phyloP scores from a whole-genome alignment of 495 filamentous ascomycete genomes.

The Penicillium paradoxum region DNA sequence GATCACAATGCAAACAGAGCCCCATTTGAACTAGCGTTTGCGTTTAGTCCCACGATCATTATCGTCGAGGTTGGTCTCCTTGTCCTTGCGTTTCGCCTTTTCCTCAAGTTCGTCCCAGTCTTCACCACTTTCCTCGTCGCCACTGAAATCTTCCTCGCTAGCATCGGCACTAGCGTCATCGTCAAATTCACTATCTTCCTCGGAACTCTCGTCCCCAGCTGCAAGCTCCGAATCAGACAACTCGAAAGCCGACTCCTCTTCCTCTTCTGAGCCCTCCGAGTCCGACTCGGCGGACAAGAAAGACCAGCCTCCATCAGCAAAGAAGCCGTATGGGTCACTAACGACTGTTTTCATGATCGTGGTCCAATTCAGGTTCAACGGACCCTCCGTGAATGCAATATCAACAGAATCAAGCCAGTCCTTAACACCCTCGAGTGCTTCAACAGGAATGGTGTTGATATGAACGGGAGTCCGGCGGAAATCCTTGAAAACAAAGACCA shows the following conservation, averaged over 20 bases:
- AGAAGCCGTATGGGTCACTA: slow-evolving; percentile 90
- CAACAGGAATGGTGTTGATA: slow-evolving; percentile 98
- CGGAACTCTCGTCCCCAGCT: slow-evolving; percentile 70
- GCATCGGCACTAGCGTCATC: slow-evolving; percentile 79
- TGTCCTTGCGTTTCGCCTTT: slow-evolving; percentile 84
- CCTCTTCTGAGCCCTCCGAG: slow-evolving; percentile 71
- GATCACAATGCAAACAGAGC: neutral
- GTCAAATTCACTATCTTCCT: slow-evolving; percentile 89
- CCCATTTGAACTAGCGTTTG: slow-evolving; percentile 37
- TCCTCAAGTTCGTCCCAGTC: slow-evolving; percentile 90
- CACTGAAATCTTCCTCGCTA: slow-evolving; percentile 65
- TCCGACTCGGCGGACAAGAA: slow-evolving; percentile 88
- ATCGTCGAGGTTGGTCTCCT: slow-evolving; percentile 66
- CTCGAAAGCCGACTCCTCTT: slow-evolving; percentile 90
- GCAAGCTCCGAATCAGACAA: slow-evolving; percentile 78
- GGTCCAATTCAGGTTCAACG: slow-evolving; percentile 95
- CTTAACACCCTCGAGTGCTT: slow-evolving; percentile 89
- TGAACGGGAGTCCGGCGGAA: slow-evolving; percentile 81
- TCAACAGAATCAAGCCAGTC: slow-evolving; percentile 96
- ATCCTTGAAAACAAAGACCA: slow-evolving; percentile 97
- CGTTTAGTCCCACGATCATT: slow-evolving; percentile 60
- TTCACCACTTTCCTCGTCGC: slow-evolving; percentile 78
- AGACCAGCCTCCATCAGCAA: slow-evolving; percentile 89
- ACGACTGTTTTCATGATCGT: slow-evolving; percentile 99
- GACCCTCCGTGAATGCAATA: slow-evolving; percentile 90